Evolutionary conservation across 495 filamentous ascomycete species (phyloP).

Genomic region (Pseudoneurospora amorphoporcata): DNA sequence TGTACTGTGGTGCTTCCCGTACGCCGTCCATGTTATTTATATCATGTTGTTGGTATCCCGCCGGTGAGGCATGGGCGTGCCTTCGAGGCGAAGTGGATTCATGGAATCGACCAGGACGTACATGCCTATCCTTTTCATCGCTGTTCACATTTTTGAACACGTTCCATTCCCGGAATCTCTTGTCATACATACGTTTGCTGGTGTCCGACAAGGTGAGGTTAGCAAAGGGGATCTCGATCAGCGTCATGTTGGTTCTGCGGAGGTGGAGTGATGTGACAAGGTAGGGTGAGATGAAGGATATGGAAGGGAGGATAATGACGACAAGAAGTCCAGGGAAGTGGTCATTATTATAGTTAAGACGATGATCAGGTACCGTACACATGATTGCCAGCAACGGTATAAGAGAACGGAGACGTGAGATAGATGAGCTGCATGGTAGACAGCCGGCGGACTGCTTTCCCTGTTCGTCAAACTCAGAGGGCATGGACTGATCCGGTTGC

Average conservation of each 20-base stretch:
- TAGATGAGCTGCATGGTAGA: not conserved
- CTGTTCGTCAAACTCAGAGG: too few relatives aligned
- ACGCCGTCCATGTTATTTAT: slow-evolving; percentile 17
- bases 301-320: not conserved
- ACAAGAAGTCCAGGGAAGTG: not conserved
- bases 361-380: not conserved
- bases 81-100: slow-evolving; percentile 3
- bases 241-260: slow-evolving; percentile 9
- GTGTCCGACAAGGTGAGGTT: not conserved
- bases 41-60: slow-evolving; percentile 1
- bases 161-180: slow-evolving; percentile 25
- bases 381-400: not conserved
- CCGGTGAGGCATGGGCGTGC: slow-evolving; percentile 2
- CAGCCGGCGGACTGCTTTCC: too few relatives aligned
- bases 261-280: not conserved
- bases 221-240: slow-evolving; percentile 12
- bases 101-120: not conserved
- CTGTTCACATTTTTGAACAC: slow-evolving; percentile 27
- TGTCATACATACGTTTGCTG: slow-evolving; percentile 29
- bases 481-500: not conserved
- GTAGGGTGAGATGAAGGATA: not conserved
- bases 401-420: not conserved
- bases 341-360: not conserved
- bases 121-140: slow-evolving; percentile 12
- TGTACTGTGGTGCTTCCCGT: not conserved